A percentile compares a stretch with the other conserved stretches of the same genome.
phyloP scores from a whole-genome alignment of 176 grass and related monocot species.

The Aegilops umbellulata region DNA sequence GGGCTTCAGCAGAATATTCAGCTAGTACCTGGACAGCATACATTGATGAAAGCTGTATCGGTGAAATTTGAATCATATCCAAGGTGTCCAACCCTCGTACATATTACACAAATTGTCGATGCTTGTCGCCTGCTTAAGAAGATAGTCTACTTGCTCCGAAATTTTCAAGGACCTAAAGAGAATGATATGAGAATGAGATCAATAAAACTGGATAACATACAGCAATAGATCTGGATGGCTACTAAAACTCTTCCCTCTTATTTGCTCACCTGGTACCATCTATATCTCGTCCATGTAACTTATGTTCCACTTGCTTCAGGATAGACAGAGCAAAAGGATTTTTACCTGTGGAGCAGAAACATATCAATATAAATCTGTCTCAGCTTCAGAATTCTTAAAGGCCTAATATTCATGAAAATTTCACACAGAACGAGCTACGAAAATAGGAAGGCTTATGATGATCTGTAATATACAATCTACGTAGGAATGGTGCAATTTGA shows the following conservation, averaged over 20 bases:
- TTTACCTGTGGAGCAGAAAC: constrained; percentile 67
- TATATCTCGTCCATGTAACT: constrained; percentile 79
- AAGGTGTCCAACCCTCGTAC: constrained; percentile 99
- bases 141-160: constrained; percentile 86
- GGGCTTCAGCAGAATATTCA: constrained; percentile 5
- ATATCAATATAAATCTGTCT: constrained; percentile 21
- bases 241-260: constrained; percentile 24
- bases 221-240: constrained; percentile 2
- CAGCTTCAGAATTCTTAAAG: constrained; percentile 19
- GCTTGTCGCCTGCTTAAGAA: constrained; percentile 88
- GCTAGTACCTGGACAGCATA: constrained; percentile 32
- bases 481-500: constrained; percentile 12
- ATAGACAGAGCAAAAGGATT: constrained; percentile 90
- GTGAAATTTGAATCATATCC: constrained; percentile 66
- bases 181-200: constrained; percentile 23
- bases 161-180: constrained; percentile 63
- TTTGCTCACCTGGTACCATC: constrained; percentile 65
- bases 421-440: not conserved
- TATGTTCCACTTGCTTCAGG: constrained; percentile 90
- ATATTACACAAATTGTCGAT: constrained; percentile 99
- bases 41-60: constrained; percentile 15
- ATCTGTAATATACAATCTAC: constrained; percentile 14
- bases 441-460: constrained; percentile 7
- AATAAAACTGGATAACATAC: constrained; percentile 30
- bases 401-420: constrained; percentile 10